Conservation (phyloP, 2,329 filamentous ascomycete species). For the Neophaeococcomyces aloes region DNA sequence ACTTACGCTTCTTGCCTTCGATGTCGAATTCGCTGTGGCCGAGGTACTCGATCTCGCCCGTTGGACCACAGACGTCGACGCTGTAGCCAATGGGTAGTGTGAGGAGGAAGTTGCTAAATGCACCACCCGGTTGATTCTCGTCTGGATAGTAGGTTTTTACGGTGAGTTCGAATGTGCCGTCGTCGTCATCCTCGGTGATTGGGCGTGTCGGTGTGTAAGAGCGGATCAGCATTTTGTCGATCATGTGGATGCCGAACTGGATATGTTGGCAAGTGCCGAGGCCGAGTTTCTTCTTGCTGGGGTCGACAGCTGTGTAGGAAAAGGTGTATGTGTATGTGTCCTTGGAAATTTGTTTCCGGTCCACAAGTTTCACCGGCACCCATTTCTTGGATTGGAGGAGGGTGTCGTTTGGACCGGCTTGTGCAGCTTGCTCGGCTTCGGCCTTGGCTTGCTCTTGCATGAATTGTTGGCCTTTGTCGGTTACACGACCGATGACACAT, state of each 20-base stretch:
- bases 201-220: constrained; percentile 43
- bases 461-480: constrained; percentile 38
- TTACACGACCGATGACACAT: constrained; percentile 41
- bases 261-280: constrained; percentile 44
- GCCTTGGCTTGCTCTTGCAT: constrained; percentile 37
- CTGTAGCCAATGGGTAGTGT: constrained; percentile 39
- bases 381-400: constrained; percentile 38
- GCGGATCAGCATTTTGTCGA: constrained; percentile 42
- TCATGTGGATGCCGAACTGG: constrained; percentile 43
- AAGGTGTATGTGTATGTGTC: constrained; percentile 42
- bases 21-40: constrained; percentile 39
- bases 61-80: constrained; percentile 43
- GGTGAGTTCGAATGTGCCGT: constrained; percentile 39
- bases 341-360: constrained; percentile 31
- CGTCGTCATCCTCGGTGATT: constrained; percentile 29
- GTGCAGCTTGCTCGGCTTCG: constrained; percentile 29
- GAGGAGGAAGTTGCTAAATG: constrained; percentile 44
- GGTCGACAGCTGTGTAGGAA: constrained; percentile 10
- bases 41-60: constrained; percentile 41
- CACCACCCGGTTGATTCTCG: constrained; percentile 40
- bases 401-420: constrained; percentile 19
- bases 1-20: constrained; percentile 31
- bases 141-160: constrained; percentile 45
- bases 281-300: constrained; percentile 32
- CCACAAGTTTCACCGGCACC: constrained; percentile 35